These are phyloP conservation scores for Paraleonurus japonicus DNA, from an alignment of 257 asterid species.

Conservation along the genomic window DNA sequence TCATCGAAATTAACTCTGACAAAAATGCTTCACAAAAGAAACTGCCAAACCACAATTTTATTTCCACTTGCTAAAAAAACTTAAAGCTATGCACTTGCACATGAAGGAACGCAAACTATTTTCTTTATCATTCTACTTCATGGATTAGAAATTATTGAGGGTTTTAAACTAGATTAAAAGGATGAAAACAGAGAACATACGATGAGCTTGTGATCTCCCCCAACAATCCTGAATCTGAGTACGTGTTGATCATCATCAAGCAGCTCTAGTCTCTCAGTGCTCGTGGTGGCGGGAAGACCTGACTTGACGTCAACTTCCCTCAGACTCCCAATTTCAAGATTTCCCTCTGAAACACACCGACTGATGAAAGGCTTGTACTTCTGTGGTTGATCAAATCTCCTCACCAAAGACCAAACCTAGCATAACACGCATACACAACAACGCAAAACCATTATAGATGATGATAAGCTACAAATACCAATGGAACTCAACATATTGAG, in stretches of 20 bases:
- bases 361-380: constrained; percentile 78
- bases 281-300: constrained; percentile 86
- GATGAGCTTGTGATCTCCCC: constrained; percentile 81
- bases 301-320: constrained; percentile 84
- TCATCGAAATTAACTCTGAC: background rate
- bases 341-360: constrained; percentile 63
- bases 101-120: background rate
- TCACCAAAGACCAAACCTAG: constrained; percentile 83
- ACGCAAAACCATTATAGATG: background rate
- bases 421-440: constrained; percentile 14
- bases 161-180: background rate
- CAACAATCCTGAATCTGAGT: constrained; percentile 66
- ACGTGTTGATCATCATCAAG: constrained; percentile 78
- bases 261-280: constrained; percentile 84
- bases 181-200: constrained; percentile 33
- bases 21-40: background rate
- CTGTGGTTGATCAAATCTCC: constrained; percentile 87
- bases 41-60: background rate
- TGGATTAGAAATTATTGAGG: background rate
- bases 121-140: background rate
- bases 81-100: background rate
- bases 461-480: background rate
- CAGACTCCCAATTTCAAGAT: constrained; percentile 69
- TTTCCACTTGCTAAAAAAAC: background rate
- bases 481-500: background rate